A percentile compares a stretch with the other conserved stretches of the same genome.
phyloP scores from a whole-genome alignment of 257 asterid species.

The Salvia rosmarinus region DNA sequence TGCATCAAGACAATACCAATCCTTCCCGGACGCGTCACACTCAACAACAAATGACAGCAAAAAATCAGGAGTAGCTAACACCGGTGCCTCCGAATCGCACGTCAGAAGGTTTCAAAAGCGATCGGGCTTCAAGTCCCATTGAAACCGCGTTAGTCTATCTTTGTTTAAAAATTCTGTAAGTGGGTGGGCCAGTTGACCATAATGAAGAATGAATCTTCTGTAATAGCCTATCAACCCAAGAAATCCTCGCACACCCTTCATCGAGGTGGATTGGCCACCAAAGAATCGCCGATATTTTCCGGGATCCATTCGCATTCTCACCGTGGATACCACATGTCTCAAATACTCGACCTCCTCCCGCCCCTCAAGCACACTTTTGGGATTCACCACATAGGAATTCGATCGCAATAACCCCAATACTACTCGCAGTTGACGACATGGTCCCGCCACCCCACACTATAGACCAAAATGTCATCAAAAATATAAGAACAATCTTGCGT shows the following conservation, averaged over 20 bases:
- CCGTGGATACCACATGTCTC: neutral
- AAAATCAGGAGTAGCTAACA: neutral
- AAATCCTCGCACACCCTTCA: neutral
- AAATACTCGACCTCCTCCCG: neutral
- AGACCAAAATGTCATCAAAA: neutral
- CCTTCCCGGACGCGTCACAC: neutral
- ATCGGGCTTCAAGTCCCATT: neutral
- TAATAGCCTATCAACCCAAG: neutral
- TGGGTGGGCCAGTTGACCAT: neutral
- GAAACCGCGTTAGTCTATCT: neutral
- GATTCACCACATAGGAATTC: neutral
- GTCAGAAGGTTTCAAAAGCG: neutral
- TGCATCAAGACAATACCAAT: neutral
- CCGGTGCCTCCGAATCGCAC: neutral
- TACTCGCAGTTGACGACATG: neutral
- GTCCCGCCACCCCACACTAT: neutral
- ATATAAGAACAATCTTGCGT: neutral
- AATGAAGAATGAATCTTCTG: neutral
- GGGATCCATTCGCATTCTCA: neutral
- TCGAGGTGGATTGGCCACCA: neutral
- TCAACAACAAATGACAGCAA: neutral
- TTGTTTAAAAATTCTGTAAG: neutral
- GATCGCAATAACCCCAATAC: neutral
- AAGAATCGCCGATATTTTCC: neutral
- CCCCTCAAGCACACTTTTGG: neutral